A percentile compares a stretch with the other conserved stretches of the same genome.
These are phyloP conservation scores for Aegilops tauschii DNA, from an alignment of 176 grass and related monocot species.

Conservation along the genomic window DNA sequence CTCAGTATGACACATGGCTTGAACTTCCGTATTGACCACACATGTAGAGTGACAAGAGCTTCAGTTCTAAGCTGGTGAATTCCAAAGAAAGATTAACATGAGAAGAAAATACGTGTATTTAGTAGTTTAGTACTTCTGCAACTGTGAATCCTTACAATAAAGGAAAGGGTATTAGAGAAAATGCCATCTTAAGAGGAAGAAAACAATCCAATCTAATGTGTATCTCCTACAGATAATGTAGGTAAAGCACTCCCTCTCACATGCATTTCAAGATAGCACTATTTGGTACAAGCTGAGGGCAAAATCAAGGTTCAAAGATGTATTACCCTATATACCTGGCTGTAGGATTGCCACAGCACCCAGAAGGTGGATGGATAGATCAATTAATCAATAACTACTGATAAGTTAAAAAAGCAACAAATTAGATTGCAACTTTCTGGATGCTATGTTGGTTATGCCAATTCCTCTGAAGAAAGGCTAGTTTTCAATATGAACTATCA, in stretches of 20 bases:
- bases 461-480: neutral
- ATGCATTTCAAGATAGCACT: conserved; percentile 1
- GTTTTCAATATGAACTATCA: neutral
- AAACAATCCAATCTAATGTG: neutral
- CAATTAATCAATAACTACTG: neutral
- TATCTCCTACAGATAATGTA: neutral
- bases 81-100: neutral
- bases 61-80: neutral
- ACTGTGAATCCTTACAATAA: neutral
- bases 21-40: neutral
- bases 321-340: too few relatives aligned
- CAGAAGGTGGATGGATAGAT: neutral
- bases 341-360: neutral
- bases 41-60: neutral
- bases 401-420: neutral
- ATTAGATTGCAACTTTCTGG: neutral
- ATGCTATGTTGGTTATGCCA: neutral
- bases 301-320: neutral
- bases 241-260: neutral
- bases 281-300: neutral
- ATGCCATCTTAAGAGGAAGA: neutral
- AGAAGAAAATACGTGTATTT: neutral
- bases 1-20: neutral
- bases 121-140: neutral
- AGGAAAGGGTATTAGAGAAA: neutral